Evolutionary conservation across 2,329 filamentous ascomycete species (phyloP).

Genomic region (Colletotrichum gloeosporioides): DNA sequence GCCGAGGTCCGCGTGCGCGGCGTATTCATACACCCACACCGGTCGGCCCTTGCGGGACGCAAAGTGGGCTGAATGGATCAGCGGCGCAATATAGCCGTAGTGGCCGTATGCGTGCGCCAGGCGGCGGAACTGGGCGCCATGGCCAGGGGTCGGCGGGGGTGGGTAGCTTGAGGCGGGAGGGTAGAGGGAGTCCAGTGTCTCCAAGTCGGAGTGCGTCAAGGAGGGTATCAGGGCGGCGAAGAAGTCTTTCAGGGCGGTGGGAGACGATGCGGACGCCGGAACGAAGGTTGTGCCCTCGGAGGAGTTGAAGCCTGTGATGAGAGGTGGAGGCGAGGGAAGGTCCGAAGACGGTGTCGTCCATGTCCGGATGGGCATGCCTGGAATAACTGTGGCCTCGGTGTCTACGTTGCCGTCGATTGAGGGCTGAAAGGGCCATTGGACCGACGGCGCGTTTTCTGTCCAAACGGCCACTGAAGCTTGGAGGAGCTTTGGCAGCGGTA

Average conservation of each 20-base stretch:
- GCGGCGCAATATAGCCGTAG: conserved; percentile 69
- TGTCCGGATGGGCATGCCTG: conserved; percentile 61
- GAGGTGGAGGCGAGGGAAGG: conserved; percentile 57
- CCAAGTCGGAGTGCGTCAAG: conserved; percentile 56
- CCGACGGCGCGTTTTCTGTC: conserved; percentile 42
- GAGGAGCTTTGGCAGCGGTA: conserved; percentile 43
- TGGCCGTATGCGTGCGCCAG: conserved; percentile 67
- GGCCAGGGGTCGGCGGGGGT: conserved; percentile 22
- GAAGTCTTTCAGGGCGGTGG: conserved; percentile 53
- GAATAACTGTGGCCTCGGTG: conserved; percentile 49
- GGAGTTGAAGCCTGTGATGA: conserved; percentile 74
- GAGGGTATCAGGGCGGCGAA: conserved; percentile 67
- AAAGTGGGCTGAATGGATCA: conserved; percentile 62
- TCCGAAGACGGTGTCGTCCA: conserved; percentile 51
- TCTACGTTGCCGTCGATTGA: conserved; percentile 62
- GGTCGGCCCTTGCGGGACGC: conserved; percentile 33
- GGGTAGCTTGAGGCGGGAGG: conserved; percentile 43
- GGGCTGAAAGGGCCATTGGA: conserved; percentile 72
- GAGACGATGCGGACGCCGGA: conserved; percentile 47
- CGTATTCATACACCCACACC: conserved; percentile 66
- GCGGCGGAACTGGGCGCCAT: conserved; percentile 62
- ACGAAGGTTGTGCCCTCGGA: conserved; percentile 74
- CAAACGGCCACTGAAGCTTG: conserved; percentile 50
- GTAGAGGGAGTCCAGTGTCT: conserved; percentile 63
- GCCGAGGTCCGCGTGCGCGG: conserved; percentile 45